phyloP scores from a whole-genome alignment of 192 early-diverging fungal genomes.

The Rhizophagus prolifer region DNA sequence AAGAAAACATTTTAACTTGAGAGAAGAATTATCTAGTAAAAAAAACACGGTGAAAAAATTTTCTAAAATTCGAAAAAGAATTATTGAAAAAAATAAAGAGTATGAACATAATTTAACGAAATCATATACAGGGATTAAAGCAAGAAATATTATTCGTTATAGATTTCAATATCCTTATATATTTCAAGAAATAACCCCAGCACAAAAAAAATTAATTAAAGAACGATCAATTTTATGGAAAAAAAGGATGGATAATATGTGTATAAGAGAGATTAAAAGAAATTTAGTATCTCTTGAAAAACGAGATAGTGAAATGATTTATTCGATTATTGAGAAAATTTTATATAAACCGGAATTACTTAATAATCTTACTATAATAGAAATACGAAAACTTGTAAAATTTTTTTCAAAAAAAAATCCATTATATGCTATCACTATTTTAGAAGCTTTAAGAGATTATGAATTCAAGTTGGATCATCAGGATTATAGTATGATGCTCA shows the following conservation, averaged over 20 bases:
- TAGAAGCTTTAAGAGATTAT: slow-evolving; percentile 2
- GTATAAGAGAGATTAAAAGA: not conserved
- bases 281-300: not conserved
- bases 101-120: not conserved
- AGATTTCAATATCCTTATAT: not conserved
- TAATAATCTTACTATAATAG: not conserved
- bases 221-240: not conserved
- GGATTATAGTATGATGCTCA: not conserved
- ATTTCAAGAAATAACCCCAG: not conserved
- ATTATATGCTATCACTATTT: not conserved
- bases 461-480: not conserved
- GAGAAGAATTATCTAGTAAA: not conserved
- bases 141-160: not conserved
- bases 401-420: not conserved
- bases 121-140: not conserved
- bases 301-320: not conserved
- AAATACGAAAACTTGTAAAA: not conserved
- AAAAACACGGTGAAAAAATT: not conserved
- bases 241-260: not conserved
- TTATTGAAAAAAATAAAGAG: not conserved
- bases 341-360: not conserved
- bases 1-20: not conserved
- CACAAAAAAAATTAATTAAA: not conserved
- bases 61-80: not conserved
- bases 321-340: not conserved